Evolutionary conservation across 495 filamentous ascomycete genomes (phyloP).

Genomic region (Daldinia loculata): DNA sequence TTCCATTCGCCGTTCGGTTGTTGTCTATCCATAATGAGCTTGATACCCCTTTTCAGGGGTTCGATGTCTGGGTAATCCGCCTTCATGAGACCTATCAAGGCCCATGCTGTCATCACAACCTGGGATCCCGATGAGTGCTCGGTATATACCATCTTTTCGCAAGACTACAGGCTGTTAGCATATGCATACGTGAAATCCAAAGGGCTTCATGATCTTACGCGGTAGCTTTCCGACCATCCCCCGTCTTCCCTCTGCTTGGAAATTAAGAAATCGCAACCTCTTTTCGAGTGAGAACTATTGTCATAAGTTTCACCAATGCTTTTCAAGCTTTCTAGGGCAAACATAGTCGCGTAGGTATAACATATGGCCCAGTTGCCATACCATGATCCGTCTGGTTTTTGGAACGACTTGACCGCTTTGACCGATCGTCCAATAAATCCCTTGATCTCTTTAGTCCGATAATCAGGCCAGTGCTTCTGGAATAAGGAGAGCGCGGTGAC

Average conservation of each 20-base stretch:
- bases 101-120: conserved; percentile 95
- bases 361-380: conserved; percentile 98
- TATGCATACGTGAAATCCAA: not conserved
- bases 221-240: conserved; percentile 96
- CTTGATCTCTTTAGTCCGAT: conserved; percentile 79
- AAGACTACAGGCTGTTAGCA: conserved; percentile 52
- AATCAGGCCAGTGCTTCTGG: conserved; percentile 78
- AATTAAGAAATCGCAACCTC: conserved; percentile 85
- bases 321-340: conserved; percentile 85
- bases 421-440: conserved; percentile 74
- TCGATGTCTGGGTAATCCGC: conserved; percentile 80
- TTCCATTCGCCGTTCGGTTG: conserved; percentile 90
- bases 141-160: conserved; percentile 61
- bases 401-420: conserved; percentile 79
- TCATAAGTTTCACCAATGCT: conserved; percentile 82
- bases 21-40: conserved; percentile 85
- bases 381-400: conserved; percentile 88
- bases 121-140: conserved; percentile 70
- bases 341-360: conserved; percentile 96
- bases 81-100: conserved; percentile 82
- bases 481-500: conserved; percentile 90
- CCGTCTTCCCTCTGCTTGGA: conserved; percentile 85
- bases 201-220: conserved; percentile 59
- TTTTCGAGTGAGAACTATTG: conserved; percentile 73
- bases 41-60: conserved; percentile 76